These are phyloP conservation scores for Ogataea corticis DNA, from an alignment of 805 yeast species.

Conservation along the genomic window DNA sequence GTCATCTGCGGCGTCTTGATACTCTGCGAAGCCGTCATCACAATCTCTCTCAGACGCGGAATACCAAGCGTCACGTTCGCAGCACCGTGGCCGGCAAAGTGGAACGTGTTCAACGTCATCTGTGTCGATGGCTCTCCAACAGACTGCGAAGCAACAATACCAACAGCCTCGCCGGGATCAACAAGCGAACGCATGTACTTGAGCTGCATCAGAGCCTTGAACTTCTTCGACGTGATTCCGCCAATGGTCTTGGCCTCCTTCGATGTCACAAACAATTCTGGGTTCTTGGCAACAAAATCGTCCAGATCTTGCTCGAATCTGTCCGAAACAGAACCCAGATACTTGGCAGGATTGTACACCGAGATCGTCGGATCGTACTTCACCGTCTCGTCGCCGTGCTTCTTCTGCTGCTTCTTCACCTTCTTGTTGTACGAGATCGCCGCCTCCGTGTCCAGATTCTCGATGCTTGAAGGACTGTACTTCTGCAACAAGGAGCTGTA, in stretches of 20 bases:
- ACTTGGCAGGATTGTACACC: slow-evolving; percentile 82
- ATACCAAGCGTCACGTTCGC: slow-evolving; percentile 99
- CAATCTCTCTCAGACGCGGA: slow-evolving; percentile 99
- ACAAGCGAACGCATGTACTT: slow-evolving; percentile 96
- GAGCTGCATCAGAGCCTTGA: slow-evolving; percentile 95
- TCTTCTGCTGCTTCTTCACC: slow-evolving; percentile 68
- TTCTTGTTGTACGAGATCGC: slow-evolving; percentile 84
- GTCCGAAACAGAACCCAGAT: slow-evolving; percentile 91
- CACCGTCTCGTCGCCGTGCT: slow-evolving; percentile 54
- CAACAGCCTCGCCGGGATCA: slow-evolving; percentile 97
- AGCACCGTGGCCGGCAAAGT: slow-evolving; percentile 99
- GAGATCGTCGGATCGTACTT: slow-evolving; percentile 90
- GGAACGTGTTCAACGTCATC: slow-evolving; percentile 96
- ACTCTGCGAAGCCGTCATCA: slow-evolving; percentile 96
- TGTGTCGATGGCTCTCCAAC: slow-evolving; percentile 99
- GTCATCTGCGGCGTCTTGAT: slow-evolving; percentile 99
- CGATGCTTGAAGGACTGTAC: slow-evolving; percentile 79
- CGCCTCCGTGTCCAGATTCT: slow-evolving; percentile 78
- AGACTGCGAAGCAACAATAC: slow-evolving; percentile 97
- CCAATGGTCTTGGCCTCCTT: slow-evolving; percentile 48
- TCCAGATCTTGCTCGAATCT: slow-evolving; percentile 82
- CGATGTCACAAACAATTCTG: slow-evolving; percentile 52
- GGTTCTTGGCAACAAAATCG: slow-evolving; percentile 56
- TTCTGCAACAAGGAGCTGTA: slow-evolving; percentile 82
- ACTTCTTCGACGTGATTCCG: slow-evolving; percentile 71